Evolutionary conservation across 257 asterid species (phyloP).

Genomic region (Echites panduratus): DNA sequence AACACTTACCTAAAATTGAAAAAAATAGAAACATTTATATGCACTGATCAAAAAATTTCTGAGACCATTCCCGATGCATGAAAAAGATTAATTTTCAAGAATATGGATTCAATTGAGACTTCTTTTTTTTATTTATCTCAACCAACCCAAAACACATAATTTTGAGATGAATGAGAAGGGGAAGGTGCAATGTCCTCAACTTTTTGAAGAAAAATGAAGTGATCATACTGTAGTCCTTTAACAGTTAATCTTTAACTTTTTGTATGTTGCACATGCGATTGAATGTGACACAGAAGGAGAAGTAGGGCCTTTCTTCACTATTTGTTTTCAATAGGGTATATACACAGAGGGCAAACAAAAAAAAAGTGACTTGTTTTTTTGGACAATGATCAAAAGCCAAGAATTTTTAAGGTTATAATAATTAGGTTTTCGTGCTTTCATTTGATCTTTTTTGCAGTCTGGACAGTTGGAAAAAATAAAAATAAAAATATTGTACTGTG

Average conservation of each 20-base stretch:
- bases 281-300: slow-evolving; percentile 7
- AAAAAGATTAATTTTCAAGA: too few species aligned
- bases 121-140: too few species aligned
- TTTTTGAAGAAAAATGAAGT: background rate
- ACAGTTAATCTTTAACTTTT: background rate
- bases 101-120: too few species aligned
- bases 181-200: too few species aligned
- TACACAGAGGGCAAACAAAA: background rate
- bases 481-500: background rate
- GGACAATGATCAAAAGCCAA: background rate
- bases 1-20: too few species aligned
- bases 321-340: background rate
- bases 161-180: too few species aligned
- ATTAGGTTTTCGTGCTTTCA: background rate
- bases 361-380: background rate
- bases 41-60: too few species aligned
- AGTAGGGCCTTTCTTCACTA: slow-evolving; percentile 2
- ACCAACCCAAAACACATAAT: too few species aligned
- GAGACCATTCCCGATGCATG: too few species aligned
- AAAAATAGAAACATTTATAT: too few species aligned
- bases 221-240: background rate
- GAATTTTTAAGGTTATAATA: background rate
- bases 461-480: background rate
- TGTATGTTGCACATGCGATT: slow-evolving; percentile 1
- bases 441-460: background rate